Evolutionary conservation across 495 filamentous ascomycete genomes (phyloP).

Genomic region (Talaromyces ruber): DNA sequence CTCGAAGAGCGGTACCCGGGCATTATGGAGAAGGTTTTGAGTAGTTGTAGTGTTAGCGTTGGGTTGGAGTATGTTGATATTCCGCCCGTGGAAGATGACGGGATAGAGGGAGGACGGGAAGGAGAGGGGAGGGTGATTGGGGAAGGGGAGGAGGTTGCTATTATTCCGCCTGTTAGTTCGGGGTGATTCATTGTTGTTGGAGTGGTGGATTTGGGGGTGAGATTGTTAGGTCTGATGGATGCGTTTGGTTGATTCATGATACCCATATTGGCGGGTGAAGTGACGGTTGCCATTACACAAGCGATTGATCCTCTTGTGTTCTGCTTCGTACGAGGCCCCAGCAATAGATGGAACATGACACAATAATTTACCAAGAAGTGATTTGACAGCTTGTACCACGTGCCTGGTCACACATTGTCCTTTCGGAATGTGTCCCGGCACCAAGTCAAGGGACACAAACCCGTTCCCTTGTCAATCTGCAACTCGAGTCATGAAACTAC

Average conservation of each 20-base stretch:
- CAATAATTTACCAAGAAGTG: not conserved
- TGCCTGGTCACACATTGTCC: not conserved
- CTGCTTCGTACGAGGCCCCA: not conserved
- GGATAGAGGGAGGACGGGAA: constrained; percentile 18
- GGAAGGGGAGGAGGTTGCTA: constrained; percentile 81
- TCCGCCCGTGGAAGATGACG: not conserved
- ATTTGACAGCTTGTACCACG: not conserved
- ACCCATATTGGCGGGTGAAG: not conserved
- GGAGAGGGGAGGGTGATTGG: constrained; percentile 50
- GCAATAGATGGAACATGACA: not conserved
- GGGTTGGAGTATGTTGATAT: constrained; percentile 86
- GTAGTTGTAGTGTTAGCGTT: constrained; percentile 73
- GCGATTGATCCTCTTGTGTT: not conserved
- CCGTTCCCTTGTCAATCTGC: not conserved
- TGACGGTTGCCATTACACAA: not conserved
- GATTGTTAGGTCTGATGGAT: not conserved
- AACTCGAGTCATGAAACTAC: not conserved
- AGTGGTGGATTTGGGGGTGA: not conserved
- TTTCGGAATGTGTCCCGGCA: not conserved
- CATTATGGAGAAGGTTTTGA: constrained; percentile 64
- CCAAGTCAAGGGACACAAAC: not conserved
- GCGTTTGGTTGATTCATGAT: not conserved
- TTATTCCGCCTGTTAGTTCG: constrained; percentile 93
- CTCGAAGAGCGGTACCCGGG: constrained; percentile 78
- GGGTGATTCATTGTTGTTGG: constrained; percentile 16